Base-by-base conservation (phyloP, 2,329 filamentous ascomycete species). In the Pseudopyricularia javanii region DNA sequence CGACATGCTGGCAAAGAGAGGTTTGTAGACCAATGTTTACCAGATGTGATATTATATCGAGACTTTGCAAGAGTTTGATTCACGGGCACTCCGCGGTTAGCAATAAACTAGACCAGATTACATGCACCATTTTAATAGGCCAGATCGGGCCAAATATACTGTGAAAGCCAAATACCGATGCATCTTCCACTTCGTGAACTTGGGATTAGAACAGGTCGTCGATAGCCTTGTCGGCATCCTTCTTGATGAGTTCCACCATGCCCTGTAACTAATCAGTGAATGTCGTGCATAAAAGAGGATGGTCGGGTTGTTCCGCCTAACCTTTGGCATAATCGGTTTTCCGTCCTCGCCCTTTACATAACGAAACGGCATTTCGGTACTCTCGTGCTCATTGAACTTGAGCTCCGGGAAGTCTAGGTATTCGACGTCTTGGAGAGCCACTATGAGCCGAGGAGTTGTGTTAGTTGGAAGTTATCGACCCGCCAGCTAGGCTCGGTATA, bases 311-410 rank as follows among this genome's bases (percentile, higher is more conserved):
- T 17, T 7, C 2, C 7, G 11, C 66, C 76, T 70, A 69, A 95
- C 91, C 72, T 87, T 78, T 22, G 93, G 93, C 90, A 98, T 95
- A 54, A 96, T 83, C 1, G 91, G 88, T 59, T 88, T 75, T 47
- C 86, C 89, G 54, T 87, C 74, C 11, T 79, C 71, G 51, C 78
- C 83, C 64, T 80, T 85, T 50, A 98, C 91, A 65, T 98, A 98
- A 59, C 93, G 88, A 69, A 98, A 98, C 1, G 93, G 93, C 93
- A 98, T 97, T 68, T 95, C 79, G 0, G 91, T 95, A 66, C 87
- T 93, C 71, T 98, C 93, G 63, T 95, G 85, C 65, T 93, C 84
- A 66, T 88, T 88, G 66, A 97, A 85, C 63, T 84, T 84, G 63
- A 98, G 79, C 64, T 97, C 91, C 0, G 93, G 93, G 63, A 88